Evolutionary conservation across 2,329 filamentous ascomycete genomes (phyloP).

Genomic region (Coleophoma eucalyptorum): DNA sequence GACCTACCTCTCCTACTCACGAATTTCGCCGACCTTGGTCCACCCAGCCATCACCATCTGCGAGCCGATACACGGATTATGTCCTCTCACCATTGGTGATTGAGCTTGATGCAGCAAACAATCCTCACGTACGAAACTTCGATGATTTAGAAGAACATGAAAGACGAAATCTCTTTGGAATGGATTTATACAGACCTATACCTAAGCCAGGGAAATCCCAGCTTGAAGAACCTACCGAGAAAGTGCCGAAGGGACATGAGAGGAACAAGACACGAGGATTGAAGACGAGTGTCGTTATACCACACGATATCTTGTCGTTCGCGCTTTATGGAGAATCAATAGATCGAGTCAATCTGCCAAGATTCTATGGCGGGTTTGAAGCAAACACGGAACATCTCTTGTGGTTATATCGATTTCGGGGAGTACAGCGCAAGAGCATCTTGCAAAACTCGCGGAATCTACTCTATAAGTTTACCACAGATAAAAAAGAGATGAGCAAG

Average conservation of each 20-base stretch:
- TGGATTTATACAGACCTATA: neutral
- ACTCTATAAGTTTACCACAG: neutral
- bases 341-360: neutral
- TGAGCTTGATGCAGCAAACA: conserved; percentile 48
- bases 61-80: conserved; percentile 9
- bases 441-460: neutral
- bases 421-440: neutral
- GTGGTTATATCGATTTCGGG: neutral
- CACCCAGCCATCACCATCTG: too few species aligned
- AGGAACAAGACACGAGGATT: neutral
- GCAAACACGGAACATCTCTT: neutral
- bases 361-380: neutral
- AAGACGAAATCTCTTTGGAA: conserved; percentile 1
- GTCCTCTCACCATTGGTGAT: conserved; percentile 40
- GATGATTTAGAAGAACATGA: conserved; percentile 7
- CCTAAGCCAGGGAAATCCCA: neutral
- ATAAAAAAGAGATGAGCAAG: neutral
- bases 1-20: neutral
- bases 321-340: neutral
- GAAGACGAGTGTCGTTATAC: neutral
- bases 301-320: neutral
- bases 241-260: neutral
- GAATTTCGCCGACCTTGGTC: neutral
- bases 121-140: conserved; percentile 34
- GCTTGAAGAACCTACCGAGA: neutral